These are phyloP conservation scores for Inga laurina DNA, from an alignment of 306 rosid genomes.

Conservation along the genomic window DNA sequence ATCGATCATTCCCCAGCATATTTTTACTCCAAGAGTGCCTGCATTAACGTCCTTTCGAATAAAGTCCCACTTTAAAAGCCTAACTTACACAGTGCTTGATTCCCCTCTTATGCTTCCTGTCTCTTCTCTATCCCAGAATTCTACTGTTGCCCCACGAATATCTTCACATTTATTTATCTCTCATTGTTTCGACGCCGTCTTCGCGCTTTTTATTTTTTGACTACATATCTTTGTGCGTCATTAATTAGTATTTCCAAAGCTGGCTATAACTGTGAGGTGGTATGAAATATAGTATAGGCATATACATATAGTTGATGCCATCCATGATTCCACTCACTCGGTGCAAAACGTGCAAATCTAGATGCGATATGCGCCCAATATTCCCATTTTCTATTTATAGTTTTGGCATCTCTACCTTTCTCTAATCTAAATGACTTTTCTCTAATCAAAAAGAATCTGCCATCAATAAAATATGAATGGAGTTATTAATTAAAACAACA, in stretches of 20 bases:
- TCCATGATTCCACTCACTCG: background rate
- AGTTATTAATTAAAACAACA: too few species aligned
- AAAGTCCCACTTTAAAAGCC: slow-evolving; percentile 9
- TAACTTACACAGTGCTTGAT: slow-evolving; percentile 13
- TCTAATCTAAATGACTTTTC: background rate
- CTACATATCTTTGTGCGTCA: background rate
- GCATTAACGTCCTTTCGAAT: background rate
- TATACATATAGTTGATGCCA: background rate
- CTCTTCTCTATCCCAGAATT: background rate
- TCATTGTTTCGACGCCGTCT: background rate
- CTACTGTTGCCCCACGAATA: background rate
- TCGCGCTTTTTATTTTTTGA: background rate
- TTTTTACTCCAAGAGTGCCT: background rate
- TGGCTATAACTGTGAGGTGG: background rate
- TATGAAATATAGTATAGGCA: background rate
- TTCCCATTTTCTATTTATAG: background rate
- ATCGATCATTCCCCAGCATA: background rate
- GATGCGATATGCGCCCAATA: background rate
- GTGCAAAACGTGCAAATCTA: slow-evolving; percentile 6
- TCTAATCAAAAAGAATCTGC: too few species aligned
- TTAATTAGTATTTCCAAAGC: background rate
- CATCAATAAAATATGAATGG: too few species aligned
- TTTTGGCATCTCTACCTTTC: background rate
- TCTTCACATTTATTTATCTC: background rate
- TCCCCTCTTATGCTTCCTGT: slow-evolving; percentile 21